phyloP scores from a whole-genome alignment of 2,329 filamentous ascomycete species.

The Penicillium verrucosum region DNA sequence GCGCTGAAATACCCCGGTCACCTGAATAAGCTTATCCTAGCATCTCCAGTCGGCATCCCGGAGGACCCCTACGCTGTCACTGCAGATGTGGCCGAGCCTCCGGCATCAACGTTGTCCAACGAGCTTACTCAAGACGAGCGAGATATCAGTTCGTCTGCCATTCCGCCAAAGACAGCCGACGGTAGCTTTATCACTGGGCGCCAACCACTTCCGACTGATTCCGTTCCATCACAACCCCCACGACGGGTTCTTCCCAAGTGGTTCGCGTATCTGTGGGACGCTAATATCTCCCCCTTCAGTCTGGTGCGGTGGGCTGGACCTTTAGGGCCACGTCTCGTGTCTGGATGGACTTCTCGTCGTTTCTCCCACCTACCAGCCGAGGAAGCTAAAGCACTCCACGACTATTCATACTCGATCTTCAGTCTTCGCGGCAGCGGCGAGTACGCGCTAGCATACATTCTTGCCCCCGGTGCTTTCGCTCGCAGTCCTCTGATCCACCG shows the following conservation, averaged over 20 bases:
- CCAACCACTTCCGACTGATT: slow-evolving; percentile 28
- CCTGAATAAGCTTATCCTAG: slow-evolving; percentile 92
- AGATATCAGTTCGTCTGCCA: slow-evolving; percentile 32
- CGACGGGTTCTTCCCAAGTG: slow-evolving; percentile 71
- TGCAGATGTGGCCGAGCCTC: slow-evolving; percentile 73
- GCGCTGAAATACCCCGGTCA: slow-evolving; percentile 93
- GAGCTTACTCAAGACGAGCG: slow-evolving; percentile 76
- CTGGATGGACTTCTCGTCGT: slow-evolving; percentile 87
- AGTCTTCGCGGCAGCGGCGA: slow-evolving; percentile 88
- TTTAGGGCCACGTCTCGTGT: slow-evolving; percentile 84
- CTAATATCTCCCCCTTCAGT: slow-evolving; percentile 92
- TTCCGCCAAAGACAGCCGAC: slow-evolving; percentile 42
- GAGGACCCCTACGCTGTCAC: slow-evolving; percentile 88
- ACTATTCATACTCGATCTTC: slow-evolving; percentile 93
- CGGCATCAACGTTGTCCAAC: slow-evolving; percentile 67
- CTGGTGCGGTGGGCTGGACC: slow-evolving; percentile 85
- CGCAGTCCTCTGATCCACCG: slow-evolving; percentile 81
- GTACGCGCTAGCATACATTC: slow-evolving; percentile 86
- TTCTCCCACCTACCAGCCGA: slow-evolving; percentile 81
- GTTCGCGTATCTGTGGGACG: slow-evolving; percentile 93
- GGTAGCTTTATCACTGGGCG: slow-evolving; percentile 55
- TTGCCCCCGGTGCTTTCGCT: slow-evolving; percentile 90
- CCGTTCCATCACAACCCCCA: slow-evolving; percentile 50
- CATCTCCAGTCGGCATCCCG: slow-evolving; percentile 89
- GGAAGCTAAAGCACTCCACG: slow-evolving; percentile 81